Evolutionary conservation across 306 rosid species (phyloP).

Genomic region (Glycine tomentella): DNA sequence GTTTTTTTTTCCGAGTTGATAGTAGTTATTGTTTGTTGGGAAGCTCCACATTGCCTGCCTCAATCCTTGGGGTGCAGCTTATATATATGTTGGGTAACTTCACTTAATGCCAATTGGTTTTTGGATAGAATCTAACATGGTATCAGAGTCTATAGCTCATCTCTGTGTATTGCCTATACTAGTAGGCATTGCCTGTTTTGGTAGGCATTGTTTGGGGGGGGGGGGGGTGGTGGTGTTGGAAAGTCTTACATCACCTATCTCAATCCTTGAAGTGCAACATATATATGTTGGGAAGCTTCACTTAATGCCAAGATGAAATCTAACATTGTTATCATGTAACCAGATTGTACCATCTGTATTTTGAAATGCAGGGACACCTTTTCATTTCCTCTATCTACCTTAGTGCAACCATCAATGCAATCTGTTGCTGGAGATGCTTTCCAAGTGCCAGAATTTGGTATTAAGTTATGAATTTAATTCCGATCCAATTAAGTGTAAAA

Average conservation of each 20-base stretch:
- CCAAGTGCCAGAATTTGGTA: conserved; percentile 81
- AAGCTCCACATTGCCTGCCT: background rate
- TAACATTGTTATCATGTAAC: background rate
- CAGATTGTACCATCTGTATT: conserved; percentile 42
- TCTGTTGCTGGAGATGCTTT: conserved; percentile 54
- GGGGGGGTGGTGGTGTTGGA: too few relatives aligned
- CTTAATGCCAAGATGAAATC: background rate
- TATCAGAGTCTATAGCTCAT: too few relatives aligned
- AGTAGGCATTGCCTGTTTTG: too few relatives aligned
- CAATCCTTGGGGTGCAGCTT: background rate
- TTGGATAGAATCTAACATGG: too few relatives aligned
- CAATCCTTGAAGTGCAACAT: background rate
- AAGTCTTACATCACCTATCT: too few relatives aligned
- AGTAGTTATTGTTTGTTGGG: background rate
- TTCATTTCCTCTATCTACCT: conserved; percentile 84
- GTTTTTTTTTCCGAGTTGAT: conserved; percentile 25
- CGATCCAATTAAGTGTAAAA: conserved; percentile 9
- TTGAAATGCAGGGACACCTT: conserved; percentile 80
- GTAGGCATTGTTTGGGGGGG: too few relatives aligned
- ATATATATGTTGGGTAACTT: too few relatives aligned
- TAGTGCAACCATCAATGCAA: conserved; percentile 88
- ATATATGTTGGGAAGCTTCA: background rate
- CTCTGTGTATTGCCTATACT: too few relatives aligned
- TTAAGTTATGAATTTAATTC: conserved; percentile 37
- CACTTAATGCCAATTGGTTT: too few relatives aligned